Base-by-base conservation (phyloP, 1,284 basidiomycete genomes). In the Cryptococcus sp. region DNA sequence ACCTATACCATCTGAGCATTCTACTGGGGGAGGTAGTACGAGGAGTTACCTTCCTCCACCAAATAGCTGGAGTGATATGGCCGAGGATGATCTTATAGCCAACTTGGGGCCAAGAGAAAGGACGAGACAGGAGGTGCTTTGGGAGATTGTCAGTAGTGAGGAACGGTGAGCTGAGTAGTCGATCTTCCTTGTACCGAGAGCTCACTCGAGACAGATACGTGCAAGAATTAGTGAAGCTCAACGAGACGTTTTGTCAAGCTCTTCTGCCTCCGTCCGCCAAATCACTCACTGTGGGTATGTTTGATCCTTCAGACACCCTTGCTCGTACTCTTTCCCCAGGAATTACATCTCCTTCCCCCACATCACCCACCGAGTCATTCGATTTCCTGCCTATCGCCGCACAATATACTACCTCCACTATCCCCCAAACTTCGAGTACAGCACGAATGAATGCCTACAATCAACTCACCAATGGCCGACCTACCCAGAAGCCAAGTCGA, bases 131-230 rank as follows among this genome's bases (percentile, higher is more conserved):
- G 95, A 98, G 79, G 95, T 98, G 3, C 77, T 98, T 36, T 97
- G 93, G 83, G 95, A 98, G 79, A 98, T 98, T 64, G 94, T 98
- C 47, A 89, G 90, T 42, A 93, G 90, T 66, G 95, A 98, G 77
- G 94, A 98, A 74, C 83, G 93, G 89, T 92, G 68, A 68, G 82
- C 82, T 45, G 53, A 47, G 23, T 23, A 23, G 13, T 14, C 31
- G 4, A 44, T 31, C 30, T 31, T 13, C 30, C 33, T 34, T 38
- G 33, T 36, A 23, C 30, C 37, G n/a, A 58, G 31, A 35, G 46
- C 23, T 36, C 47, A 46, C 45, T 14, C 14, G n/a, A 8, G 10
- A 11, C 71, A 94, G 93, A 83, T 97, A 97, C 72, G 91, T 97
- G 33, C 82, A 82, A 61, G 93, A 97, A 67, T 82, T 97, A 6